Conservation (phyloP, 2,329 filamentous ascomycete genomes). For the Claviceps monticola region DNA sequence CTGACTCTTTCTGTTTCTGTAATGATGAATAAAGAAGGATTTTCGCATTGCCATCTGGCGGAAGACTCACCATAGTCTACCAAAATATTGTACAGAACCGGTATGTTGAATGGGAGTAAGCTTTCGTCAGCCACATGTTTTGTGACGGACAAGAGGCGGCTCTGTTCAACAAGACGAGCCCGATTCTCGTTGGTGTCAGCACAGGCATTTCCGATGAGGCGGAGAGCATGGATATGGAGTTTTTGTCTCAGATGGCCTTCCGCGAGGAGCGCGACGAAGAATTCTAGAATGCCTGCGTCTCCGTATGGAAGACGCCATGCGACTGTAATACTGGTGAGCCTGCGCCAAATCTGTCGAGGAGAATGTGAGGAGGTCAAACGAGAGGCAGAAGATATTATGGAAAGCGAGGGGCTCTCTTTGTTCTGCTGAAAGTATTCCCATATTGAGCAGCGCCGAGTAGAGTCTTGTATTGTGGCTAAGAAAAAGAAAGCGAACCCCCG, state of each 20-base stretch:
- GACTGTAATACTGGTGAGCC: conserved; percentile 20
- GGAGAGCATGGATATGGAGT: conserved; percentile 40
- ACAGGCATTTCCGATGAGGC: conserved; percentile 47
- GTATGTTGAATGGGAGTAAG: conserved; percentile 38
- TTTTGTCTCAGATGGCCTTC: conserved; percentile 23
- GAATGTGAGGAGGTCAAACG: neutral
- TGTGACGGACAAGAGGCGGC: conserved; percentile 33
- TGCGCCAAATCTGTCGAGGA: neutral
- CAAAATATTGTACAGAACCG: conserved; percentile 48
- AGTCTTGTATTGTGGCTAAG: neutral
- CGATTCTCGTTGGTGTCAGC: conserved; percentile 51
- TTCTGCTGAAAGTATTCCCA: neutral
- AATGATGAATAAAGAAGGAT: no score
- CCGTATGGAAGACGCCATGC: conserved; percentile 44
- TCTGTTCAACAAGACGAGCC: conserved; percentile 36
- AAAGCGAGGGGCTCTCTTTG: neutral
- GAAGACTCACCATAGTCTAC: conserved; percentile 45
- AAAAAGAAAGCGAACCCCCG: neutral
- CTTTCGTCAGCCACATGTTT: conserved; percentile 31
- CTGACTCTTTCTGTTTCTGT: neutral
- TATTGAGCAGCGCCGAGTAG: no score
- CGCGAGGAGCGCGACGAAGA: conserved; percentile 36
- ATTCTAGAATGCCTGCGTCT: conserved; percentile 41
- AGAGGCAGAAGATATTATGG: neutral
- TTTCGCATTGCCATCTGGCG: no score